phyloP scores from a whole-genome alignment of 345 rosid species.

The Populus alba region DNA sequence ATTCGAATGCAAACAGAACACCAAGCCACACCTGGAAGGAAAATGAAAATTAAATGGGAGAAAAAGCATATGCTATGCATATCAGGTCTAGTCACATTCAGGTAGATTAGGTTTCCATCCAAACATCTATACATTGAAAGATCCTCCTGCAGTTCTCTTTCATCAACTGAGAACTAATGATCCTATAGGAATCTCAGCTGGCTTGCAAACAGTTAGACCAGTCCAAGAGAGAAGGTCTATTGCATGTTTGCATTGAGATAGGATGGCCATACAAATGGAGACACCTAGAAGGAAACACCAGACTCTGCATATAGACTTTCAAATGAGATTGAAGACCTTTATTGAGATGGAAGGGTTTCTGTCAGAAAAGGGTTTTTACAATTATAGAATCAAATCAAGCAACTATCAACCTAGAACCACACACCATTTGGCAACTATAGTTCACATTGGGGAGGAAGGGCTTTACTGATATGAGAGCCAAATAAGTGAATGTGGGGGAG shows the following conservation, averaged over 20 bases:
- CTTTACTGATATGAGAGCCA: background rate
- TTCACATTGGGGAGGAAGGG: constrained; percentile 7
- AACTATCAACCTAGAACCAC: background rate
- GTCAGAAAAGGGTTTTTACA: background rate
- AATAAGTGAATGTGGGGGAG: background rate
- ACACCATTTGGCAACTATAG: background rate
- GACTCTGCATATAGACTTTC: background rate
- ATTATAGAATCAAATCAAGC: background rate
- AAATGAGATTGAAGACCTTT: background rate
- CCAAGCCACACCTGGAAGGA: background rate
- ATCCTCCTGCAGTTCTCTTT: background rate
- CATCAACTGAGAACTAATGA: background rate
- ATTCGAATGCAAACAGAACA: background rate
- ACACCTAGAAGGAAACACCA: background rate
- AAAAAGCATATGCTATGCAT: background rate
- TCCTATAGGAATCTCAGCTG: background rate
- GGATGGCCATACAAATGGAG: background rate
- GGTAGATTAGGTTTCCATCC: background rate
- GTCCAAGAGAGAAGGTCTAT: background rate
- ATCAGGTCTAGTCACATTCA: background rate
- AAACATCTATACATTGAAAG: background rate
- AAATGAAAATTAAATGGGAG: background rate
- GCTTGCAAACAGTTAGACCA: background rate
- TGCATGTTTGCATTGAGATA: background rate
- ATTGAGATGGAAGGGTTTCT: background rate